A percentile compares a stretch with the other conserved stretches of the same genome.
phyloP scores from a whole-genome alignment of 352 stramenopile genomes.

The Pythium rhizo-oryzae region DNA sequence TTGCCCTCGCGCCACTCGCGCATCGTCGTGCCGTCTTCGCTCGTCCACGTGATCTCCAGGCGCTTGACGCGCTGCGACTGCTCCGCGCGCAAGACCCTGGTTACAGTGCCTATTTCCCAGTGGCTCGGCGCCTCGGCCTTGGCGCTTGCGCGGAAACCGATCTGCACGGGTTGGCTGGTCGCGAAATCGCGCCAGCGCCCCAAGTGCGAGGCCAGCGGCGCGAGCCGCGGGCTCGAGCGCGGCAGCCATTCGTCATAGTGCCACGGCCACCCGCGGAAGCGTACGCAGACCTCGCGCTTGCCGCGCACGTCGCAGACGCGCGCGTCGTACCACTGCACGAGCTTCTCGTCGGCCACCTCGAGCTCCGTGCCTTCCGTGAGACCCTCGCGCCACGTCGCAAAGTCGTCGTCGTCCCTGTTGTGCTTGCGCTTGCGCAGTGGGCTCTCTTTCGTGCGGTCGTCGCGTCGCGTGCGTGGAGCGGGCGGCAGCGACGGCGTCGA shows the following conservation, averaged over 20 bases:
- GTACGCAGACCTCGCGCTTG: constrained; percentile 58
- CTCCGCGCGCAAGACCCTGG: background rate
- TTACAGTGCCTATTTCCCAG: constrained; percentile 16
- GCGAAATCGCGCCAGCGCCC: constrained; percentile 32
- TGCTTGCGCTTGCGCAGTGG: background rate
- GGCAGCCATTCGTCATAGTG: constrained; percentile 92
- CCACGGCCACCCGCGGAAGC: constrained; percentile 92
- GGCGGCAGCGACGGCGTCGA: background rate
- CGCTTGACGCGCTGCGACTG: constrained; percentile 1
- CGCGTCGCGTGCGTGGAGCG: background rate
- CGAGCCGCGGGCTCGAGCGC: constrained; percentile 74
- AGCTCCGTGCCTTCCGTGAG: constrained; percentile 23
- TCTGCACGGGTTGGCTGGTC: constrained; percentile 17
- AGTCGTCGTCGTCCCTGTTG: background rate
- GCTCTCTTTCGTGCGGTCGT: background rate
- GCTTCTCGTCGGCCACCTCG: constrained; percentile 27
- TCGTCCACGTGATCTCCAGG: constrained; percentile 14
- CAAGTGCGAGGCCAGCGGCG: constrained; percentile 71
- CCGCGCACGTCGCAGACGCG: constrained; percentile 58
- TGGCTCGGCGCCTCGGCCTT: constrained; percentile 16
- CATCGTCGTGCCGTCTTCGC: constrained; percentile 1
- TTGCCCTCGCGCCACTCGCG: constrained; percentile 18
- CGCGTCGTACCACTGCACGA: constrained; percentile 33
- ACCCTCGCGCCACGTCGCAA: constrained; percentile 17
- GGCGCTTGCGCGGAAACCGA: constrained; percentile 20